Evolutionary conservation across 306 rosid species (phyloP), one percentile per base, ranked within the genome.

Genomic region (Biancaea sappan): DNA sequence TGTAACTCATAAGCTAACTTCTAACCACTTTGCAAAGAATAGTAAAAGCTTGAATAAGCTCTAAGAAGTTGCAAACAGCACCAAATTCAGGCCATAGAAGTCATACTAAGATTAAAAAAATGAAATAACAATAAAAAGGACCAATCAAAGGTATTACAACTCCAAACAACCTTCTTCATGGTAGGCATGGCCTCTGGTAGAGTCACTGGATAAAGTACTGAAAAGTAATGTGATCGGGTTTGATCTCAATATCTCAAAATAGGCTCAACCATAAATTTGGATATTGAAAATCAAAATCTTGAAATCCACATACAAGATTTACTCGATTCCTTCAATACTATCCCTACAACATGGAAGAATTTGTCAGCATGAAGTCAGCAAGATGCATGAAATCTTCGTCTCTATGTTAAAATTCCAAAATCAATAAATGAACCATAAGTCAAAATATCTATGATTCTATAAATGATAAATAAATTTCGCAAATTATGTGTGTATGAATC

Each of bases 121-220:
- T 28, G 2, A 41, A 12, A 11, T 0, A 4, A 4, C 6, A 24
- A 18, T 54, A 26, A 71, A 67, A 66, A 59, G 4, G 37, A 63
- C 16, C 53, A 65, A 64, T 13, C 34, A 60, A 71, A 71, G 46
- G 53, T 24, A 73, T 28, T 18, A 25, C 48, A 84, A 60, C 43
- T 38, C 48, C 19, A 40, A 75, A 47, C 71, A 82, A 89, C 96
- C 96, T 90, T 86, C 75, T 79, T 88, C 84, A 80, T 79, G 62
- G 78, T 75, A 25, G 89, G 88, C 84, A 90, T 86, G 80, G 67
- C 83, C 76, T 79, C 79, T 29, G 61, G 41, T 16, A 72, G 46
- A 32, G 74, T 38, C 66, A 63, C 80, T 38, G 46, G 65, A 56
- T 54, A 8, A 58, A 57, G n/a, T 79, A 76, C 43, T 26, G 66